phyloP scores from a whole-genome alignment of 306 rosid genomes.

The Gastrolobium villosum region DNA sequence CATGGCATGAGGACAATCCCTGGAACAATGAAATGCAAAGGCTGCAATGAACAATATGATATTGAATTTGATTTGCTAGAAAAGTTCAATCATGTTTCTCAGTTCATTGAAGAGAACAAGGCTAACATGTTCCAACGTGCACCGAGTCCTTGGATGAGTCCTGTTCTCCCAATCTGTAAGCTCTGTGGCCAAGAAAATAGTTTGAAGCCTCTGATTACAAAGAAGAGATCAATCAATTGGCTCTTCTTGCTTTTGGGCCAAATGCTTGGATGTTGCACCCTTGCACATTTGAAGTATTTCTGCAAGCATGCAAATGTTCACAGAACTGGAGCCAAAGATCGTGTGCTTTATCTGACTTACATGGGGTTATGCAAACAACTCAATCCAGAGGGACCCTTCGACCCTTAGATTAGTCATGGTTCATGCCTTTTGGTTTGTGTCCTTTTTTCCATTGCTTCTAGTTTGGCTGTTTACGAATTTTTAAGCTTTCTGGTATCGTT shows the following conservation, averaged over 20 bases:
- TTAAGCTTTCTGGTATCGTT: too few species aligned
- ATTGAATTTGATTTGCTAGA: conserved; percentile 27
- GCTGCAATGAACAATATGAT: conserved; percentile 30
- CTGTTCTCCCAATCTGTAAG: conserved; percentile 45
- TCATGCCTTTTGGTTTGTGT: background rate
- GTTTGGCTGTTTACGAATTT: background rate
- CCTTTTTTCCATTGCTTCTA: too few species aligned
- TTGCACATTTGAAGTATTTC: conserved; percentile 56
- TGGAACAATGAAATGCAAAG: conserved; percentile 53
- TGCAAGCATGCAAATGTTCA: conserved; percentile 53
- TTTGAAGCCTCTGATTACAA: conserved; percentile 42
- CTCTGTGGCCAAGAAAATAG: conserved; percentile 41
- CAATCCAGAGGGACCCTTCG: conserved; percentile 53
- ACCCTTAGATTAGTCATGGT: background rate
- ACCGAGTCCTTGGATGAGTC: conserved; percentile 49
- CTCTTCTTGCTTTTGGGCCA: conserved; percentile 66
- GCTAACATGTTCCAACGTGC: conserved; percentile 43
- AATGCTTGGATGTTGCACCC: conserved; percentile 57
- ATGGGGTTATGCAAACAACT: conserved; percentile 60
- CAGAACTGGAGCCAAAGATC: conserved; percentile 60
- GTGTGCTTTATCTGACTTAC: conserved; percentile 57
- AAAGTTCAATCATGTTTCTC: conserved; percentile 38
- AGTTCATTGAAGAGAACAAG: conserved; percentile 1
- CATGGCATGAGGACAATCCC: conserved; percentile 15
- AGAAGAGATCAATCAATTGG: conserved; percentile 56